Conservation (phyloP, 2,329 filamentous ascomycete genomes). For the Talaromyces funiculosus region DNA sequence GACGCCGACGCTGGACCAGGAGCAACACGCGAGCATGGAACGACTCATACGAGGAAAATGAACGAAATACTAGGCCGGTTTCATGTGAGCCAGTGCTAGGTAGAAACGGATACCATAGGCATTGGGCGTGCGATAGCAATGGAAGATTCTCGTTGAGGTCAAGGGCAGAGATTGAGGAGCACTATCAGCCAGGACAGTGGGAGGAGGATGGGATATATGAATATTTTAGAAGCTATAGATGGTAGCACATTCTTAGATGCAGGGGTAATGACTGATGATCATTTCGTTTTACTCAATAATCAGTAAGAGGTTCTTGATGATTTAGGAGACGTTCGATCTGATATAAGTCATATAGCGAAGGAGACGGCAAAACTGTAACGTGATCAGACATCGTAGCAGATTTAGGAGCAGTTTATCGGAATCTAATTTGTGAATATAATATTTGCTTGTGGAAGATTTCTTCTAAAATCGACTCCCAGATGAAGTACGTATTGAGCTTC, state of each 20-base stretch:
- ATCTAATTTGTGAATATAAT: no score
- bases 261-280: background rate
- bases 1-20: background rate
- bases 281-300: background rate
- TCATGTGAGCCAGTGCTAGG: background rate
- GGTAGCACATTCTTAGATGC: background rate
- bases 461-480: background rate
- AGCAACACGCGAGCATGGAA: background rate
- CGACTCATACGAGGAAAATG: background rate
- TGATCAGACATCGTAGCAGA: no score
- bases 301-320: background rate
- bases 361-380: no score
- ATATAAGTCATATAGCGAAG: background rate
- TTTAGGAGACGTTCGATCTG: background rate
- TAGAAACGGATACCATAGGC: conserved; percentile 16
- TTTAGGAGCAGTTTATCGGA: no score
- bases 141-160: conserved; percentile 30
- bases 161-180: conserved; percentile 24
- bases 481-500: background rate
- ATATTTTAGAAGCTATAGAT: conserved; percentile 1
- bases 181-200: conserved; percentile 27
- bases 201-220: conserved; percentile 2
- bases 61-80: background rate
- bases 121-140: conserved; percentile 33
- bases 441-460: no score